Evolutionary conservation across 2,329 filamentous ascomycete species (phyloP), one percentile per base, ranked within the genome.

Genomic region (Pezicula neosporulosa): DNA sequence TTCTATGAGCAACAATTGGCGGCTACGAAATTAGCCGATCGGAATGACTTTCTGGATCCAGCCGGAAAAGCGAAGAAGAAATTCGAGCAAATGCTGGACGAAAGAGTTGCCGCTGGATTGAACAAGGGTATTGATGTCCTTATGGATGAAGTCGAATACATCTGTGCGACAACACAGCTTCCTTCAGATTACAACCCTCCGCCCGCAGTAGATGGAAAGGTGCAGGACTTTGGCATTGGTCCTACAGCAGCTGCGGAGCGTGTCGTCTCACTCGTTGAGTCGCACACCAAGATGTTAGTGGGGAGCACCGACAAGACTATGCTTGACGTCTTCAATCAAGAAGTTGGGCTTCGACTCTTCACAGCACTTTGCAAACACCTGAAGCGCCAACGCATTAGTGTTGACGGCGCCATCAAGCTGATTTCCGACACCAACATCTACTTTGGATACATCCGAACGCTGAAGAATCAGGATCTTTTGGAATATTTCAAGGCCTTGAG

Each of bases 41-140:
- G 89, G 41, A 95, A 96, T 66, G 94, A 99, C 71, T 99, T 99
- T 64, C 77, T 99, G 44, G 90, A 96, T 64, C 88, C 91, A 18
- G 90, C 92, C 0, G 88, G 89, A 30, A 87, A 97, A 61, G 92
- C 94, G 58, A 99, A 99, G 81, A 97, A 97, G 74, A 91, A 90
- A 59, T 99, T 97, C 63, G 94, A 99, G 76, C 92, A 97, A 66
- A 96, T 97, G 88, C 85, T 99, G 1, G 94, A 99, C 65, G 94
- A 97, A 71, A 89, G 90, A 54, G 94, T 99, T 7, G 94, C 94
- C 4, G 91, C 93, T 8, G 95, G 95, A 1, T 76, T 99, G 56
- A 97, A 97, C 70, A 97, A 96, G 73, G 94, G 94, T 57, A 97
- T 99, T 56, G 93, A 99, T 65, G 94, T 97, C 51, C 81, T 99